Evolutionary conservation across 306 rosid genomes (phyloP), one percentile per base, ranked within the genome.

Genomic region (Phaseolus lunatus): DNA sequence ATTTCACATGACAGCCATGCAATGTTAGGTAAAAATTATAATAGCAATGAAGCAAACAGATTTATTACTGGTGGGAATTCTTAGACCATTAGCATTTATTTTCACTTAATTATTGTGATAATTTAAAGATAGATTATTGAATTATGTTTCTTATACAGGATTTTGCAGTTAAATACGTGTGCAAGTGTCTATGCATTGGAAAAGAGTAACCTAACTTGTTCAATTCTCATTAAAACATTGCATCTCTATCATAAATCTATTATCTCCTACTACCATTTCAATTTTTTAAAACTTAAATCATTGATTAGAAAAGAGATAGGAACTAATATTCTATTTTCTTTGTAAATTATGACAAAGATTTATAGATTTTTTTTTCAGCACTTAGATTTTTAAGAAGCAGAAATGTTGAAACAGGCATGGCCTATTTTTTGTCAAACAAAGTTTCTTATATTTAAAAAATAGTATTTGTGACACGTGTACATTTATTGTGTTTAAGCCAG

Each of bases 1-100:
- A 43, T 77, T 76, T 86, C 89, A 79, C 88, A 79, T 82, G 87
- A 72, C 84, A 84, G 71, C 85, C 85, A 82, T 73, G 82, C 84
- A 80, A 43, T 73, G 82, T 84, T 80, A 86, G 88, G 84, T 79
- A 39, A 57, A 26, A 78, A 48, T 79, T 84, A 35, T 84, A 63
- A 77, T 49, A 64, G 33, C 44, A 76, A 35, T 26, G 54, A 73
- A 66, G 73, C 64, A 63, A 50, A 69, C 35, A 14, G 84, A 83
- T 71, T 73, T 72, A 67, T 39, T 39, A 39, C 78, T 50, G 68
- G 77, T 43, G 54, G 7, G 0, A 23, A 65, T 22, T 77, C 58
- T 72, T 53, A n/a, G 63, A 19, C 43, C 15, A 53, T 76, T 24
- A 59, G 5, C 49, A 31, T 35, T 31, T 13, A 43, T 49, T 62